These are phyloP conservation scores for Pseudogymnoascus sp. DNA, from an alignment of 2,329 filamentous ascomycete species.

Conservation along the genomic window DNA sequence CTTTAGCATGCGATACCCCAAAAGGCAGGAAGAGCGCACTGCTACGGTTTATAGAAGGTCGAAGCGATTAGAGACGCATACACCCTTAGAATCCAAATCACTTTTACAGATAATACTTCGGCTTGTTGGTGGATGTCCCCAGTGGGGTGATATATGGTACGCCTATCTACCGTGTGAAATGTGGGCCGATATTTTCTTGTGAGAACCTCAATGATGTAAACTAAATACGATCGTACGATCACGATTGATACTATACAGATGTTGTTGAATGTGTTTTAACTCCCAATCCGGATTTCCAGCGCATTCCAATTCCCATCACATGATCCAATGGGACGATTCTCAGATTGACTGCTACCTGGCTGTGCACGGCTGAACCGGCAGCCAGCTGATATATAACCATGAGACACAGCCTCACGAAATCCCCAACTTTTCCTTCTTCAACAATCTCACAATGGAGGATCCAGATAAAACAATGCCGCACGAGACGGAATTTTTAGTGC, in stretches of 20 bases:
- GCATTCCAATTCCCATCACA: not conserved
- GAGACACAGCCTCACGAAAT: not conserved
- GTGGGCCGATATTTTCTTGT: not conserved
- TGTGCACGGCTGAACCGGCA: not conserved
- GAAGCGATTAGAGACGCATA: not conserved
- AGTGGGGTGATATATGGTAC: not conserved
- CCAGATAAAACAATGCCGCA: not conserved
- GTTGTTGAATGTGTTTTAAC: not conserved
- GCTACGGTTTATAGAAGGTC: not conserved
- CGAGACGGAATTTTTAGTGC: not conserved
- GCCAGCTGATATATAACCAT: not conserved
- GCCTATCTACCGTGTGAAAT: not conserved
- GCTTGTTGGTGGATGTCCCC: not conserved
- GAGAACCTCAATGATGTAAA: not conserved
- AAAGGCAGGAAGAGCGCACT: not conserved
- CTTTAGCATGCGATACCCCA: constrained; percentile 1
- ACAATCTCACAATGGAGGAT: not conserved
- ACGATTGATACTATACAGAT: not conserved
- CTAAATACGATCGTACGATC: not conserved
- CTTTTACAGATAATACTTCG: not conserved
- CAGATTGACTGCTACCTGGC: not conserved
- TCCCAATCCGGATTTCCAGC: not conserved
- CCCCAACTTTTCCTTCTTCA: not conserved
- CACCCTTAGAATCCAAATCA: not conserved
- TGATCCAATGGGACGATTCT: not conserved